Evolutionary conservation across 768 basidiomycete genomes (phyloP).

Genomic region (Tricholoma furcatifolium): DNA sequence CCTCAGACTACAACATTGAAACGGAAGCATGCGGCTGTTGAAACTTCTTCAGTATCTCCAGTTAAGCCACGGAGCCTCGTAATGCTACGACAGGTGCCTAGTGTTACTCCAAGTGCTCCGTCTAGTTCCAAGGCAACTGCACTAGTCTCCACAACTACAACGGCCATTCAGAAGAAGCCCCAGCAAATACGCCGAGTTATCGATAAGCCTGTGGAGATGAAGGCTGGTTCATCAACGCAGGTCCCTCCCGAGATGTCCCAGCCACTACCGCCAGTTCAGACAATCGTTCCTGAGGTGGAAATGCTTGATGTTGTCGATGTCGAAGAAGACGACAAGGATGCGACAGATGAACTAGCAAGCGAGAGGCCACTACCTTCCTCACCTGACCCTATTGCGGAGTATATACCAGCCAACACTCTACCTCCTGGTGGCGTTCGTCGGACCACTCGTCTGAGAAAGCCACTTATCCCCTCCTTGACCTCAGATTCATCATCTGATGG

Average conservation of each 20-base stretch:
- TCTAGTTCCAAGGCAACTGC: constrained; percentile 1
- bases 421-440: constrained; percentile 34
- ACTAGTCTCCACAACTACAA: constrained; percentile 1
- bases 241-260: not conserved
- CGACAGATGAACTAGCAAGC: not conserved
- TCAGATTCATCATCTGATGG: constrained; percentile 34
- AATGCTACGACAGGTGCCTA: constrained; percentile 28
- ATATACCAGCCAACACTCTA: constrained; percentile 2
- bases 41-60: constrained; percentile 26
- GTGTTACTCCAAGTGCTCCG: constrained; percentile 2
- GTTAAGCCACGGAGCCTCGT: constrained; percentile 24
- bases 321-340: not conserved
- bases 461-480: constrained; percentile 28
- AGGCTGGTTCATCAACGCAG: not conserved
- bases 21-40: constrained; percentile 39
- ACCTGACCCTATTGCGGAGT: not conserved
- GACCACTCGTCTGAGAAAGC: constrained; percentile 50
- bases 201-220: constrained; percentile 7
- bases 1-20: constrained; percentile 28
- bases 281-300: not conserved
- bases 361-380: constrained; percentile 7
- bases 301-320: not conserved
- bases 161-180: constrained; percentile 9
- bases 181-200: constrained; percentile 19
- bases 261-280: not conserved